phyloP scores from a whole-genome alignment of 805 yeast genomes.

The Komagataella pastoris region DNA sequence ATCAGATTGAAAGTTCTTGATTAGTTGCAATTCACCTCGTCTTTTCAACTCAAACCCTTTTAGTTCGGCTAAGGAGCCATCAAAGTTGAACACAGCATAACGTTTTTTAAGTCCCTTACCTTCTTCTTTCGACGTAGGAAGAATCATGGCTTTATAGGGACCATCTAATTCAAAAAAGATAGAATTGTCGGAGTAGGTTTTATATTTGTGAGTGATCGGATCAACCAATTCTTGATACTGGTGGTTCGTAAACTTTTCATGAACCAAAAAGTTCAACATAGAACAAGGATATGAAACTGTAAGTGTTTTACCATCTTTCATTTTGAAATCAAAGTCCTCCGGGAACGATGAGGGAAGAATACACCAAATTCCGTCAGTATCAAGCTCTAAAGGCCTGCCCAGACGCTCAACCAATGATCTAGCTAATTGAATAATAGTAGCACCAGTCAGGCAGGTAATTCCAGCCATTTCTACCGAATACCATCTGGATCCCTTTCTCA shows the following conservation, averaged over 20 bases:
- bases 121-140: constrained; percentile 95
- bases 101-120: constrained; percentile 94
- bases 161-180: constrained; percentile 98
- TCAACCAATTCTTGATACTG: constrained; percentile 86
- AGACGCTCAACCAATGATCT: constrained; percentile 79
- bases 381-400: constrained; percentile 92
- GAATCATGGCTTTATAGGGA: constrained; percentile 93
- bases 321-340: constrained; percentile 61
- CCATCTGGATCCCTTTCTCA: constrained; percentile 99
- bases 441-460: constrained; percentile 95
- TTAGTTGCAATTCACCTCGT: constrained; percentile 88
- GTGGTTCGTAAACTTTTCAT: constrained; percentile 80
- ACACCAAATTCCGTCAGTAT: constrained; percentile 99
- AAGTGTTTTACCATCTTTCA: constrained; percentile 67
- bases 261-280: constrained; percentile 89
- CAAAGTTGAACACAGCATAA: constrained; percentile 93
- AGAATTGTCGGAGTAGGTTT: constrained; percentile 77
- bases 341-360: constrained; percentile 90
- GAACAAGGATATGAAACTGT: constrained; percentile 87
- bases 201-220: constrained; percentile 52
- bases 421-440: constrained; percentile 97
- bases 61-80: constrained; percentile 87
- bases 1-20: constrained; percentile 91
- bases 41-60: constrained; percentile 95
- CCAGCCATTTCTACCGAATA: constrained; percentile 99